phyloP scores from a whole-genome alignment of 2,329 filamentous ascomycete genomes.

The Fusarium pininemorale region DNA sequence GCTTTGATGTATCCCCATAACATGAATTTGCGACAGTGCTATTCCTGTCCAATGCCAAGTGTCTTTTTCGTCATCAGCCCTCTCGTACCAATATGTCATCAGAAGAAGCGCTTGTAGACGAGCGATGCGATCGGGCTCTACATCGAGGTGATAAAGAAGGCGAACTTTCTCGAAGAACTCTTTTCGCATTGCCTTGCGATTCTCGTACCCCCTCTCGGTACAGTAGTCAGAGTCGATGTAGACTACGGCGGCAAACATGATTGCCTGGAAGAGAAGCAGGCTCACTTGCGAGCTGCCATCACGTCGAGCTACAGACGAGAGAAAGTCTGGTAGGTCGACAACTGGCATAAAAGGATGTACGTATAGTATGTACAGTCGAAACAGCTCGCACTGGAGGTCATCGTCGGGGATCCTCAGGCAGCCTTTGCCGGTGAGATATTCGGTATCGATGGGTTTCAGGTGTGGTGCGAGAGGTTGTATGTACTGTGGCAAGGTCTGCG shows the following conservation, averaged over 20 bases:
- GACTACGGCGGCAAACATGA: background rate
- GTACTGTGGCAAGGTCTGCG: too few relatives aligned
- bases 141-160: background rate
- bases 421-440: background rate
- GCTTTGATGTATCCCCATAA: background rate
- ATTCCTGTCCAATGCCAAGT: background rate
- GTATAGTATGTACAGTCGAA: background rate
- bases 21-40: background rate
- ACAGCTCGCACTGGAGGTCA: background rate
- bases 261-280: background rate
- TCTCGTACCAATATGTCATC: background rate
- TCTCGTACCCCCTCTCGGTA: background rate
- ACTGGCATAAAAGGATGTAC: background rate
- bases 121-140: background rate
- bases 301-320: background rate
- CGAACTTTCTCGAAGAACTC: background rate
- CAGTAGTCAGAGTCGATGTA: background rate
- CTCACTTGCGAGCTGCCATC: background rate
- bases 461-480: background rate
- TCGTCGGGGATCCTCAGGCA: background rate
- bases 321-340: background rate
- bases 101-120: background rate
- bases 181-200: background rate
- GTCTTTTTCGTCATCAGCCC: background rate
- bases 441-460: background rate